Evolutionary conservation across 2,329 filamentous ascomycete genomes (phyloP).

Genomic region (Neophaeococcomyces aloes): DNA sequence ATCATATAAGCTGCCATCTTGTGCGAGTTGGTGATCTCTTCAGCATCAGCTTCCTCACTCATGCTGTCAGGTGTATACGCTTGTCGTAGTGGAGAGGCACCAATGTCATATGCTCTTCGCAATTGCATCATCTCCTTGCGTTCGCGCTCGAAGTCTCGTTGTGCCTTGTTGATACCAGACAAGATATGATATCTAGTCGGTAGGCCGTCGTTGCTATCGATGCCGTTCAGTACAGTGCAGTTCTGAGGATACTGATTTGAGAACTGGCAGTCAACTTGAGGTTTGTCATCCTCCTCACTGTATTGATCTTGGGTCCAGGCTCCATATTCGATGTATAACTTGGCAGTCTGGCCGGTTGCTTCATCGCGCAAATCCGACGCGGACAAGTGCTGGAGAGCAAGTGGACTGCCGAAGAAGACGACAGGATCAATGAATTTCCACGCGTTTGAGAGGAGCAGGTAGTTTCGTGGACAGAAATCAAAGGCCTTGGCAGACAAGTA

Average conservation of each 20-base stretch:
- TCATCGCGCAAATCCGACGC: neutral
- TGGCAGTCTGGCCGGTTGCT: neutral
- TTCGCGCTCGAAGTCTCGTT: neutral
- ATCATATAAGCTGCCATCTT: neutral
- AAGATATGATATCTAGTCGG: neutral
- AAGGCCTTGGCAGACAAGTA: neutral
- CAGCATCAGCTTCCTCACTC: neutral
- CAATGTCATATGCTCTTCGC: neutral
- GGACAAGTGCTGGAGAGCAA: neutral
- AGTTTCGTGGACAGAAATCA: neutral
- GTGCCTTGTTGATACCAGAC: neutral
- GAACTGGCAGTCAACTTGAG: neutral
- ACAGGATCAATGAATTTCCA: slow-evolving; percentile 3
- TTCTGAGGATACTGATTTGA: neutral
- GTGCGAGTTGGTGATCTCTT: neutral
- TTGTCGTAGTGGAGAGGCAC: neutral
- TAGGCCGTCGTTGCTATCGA: neutral
- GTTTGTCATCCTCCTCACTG: neutral
- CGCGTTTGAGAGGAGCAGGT: neutral
- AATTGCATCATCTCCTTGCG: neutral
- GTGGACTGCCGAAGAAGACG: neutral
- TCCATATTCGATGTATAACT: slow-evolving; percentile 1
- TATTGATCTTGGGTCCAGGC: neutral
- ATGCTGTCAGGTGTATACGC: slow-evolving; percentile 3
- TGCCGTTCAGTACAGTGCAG: neutral